A percentile compares a stretch with the other conserved stretches of the same genome.
Evolutionary conservation across 306 rosid species (phyloP).

Genomic region (Quercus wislizeni): DNA sequence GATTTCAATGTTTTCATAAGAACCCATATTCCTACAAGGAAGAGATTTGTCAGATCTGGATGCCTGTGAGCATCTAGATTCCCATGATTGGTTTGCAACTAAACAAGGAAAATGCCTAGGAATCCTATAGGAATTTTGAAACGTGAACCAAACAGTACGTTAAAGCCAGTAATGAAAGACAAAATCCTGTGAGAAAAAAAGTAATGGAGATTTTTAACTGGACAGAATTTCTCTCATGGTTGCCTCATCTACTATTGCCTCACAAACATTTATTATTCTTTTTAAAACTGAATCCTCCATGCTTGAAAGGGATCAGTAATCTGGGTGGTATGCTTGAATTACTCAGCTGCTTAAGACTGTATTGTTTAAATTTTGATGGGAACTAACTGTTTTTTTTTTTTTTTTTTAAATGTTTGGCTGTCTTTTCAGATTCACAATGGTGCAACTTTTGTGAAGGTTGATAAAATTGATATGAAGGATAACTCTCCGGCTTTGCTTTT

Average conservation of each 20-base stretch:
- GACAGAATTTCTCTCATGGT: not conserved
- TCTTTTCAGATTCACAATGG: constrained; percentile 69
- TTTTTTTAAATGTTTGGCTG: not conserved
- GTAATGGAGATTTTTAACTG: not conserved
- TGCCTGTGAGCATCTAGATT: not conserved
- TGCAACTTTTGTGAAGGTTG: constrained; percentile 82
- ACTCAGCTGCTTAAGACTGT: not conserved
- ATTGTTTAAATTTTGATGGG: not conserved
- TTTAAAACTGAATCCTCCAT: not conserved
- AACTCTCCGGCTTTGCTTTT: constrained; percentile 86
- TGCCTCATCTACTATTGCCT: not conserved
- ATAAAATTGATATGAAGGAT: constrained; percentile 74
- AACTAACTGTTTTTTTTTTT: constrained; percentile 2
- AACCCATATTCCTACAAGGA: too few relatives aligned
- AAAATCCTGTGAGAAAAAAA: not conserved
- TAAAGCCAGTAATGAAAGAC: not conserved
- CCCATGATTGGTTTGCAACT: not conserved
- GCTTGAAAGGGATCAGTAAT: not conserved
- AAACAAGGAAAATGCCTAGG: not conserved
- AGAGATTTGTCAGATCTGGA: not conserved
- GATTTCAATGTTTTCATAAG: too few relatives aligned
- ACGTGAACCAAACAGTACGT: not conserved
- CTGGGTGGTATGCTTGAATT: not conserved
- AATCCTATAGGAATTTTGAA: not conserved
- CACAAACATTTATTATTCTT: not conserved